Evolutionary conservation across 225 moss, liverwort and hornwort species (phyloP).

Genomic region (Pseudoscleropodium purum): DNA sequence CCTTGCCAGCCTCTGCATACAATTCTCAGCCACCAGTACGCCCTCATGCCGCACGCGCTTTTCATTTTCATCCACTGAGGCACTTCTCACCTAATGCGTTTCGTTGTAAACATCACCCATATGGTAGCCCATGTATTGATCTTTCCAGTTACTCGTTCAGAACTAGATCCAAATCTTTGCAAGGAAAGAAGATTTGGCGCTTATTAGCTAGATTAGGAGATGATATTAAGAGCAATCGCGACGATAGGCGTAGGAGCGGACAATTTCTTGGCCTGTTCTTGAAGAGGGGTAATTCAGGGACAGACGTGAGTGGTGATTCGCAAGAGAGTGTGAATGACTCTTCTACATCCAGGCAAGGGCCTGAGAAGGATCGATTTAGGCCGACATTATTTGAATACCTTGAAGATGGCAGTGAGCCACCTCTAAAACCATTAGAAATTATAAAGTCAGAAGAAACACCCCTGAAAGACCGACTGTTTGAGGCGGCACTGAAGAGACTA

Average conservation of each 20-base stretch:
- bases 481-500: constrained; percentile 17
- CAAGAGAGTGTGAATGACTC: constrained; percentile 7
- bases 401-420: constrained; percentile 13
- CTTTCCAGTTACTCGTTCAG: neutral
- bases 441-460: neutral
- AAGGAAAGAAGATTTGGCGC: constrained; percentile 2
- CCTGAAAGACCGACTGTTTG: constrained; percentile 24
- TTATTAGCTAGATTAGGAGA: constrained; percentile 20
- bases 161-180: constrained; percentile 4
- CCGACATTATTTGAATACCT: constrained; percentile 11
- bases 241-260: constrained; percentile 7
- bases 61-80: constrained; percentile 19
- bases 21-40: neutral
- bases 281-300: constrained; percentile 10
- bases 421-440: constrained; percentile 2
- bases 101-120: neutral
- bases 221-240: constrained; percentile 6
- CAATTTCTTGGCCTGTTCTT: constrained; percentile 26
- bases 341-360: neutral
- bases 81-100: neutral
- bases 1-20: constrained; percentile 15
- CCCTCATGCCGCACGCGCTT: neutral
- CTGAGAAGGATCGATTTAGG: neutral
- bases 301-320: constrained; percentile 12
- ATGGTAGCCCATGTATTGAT: neutral